Base-by-base conservation (phyloP, 2,329 filamentous ascomycete genomes). In the Zymoseptoria ardabiliae region DNA sequence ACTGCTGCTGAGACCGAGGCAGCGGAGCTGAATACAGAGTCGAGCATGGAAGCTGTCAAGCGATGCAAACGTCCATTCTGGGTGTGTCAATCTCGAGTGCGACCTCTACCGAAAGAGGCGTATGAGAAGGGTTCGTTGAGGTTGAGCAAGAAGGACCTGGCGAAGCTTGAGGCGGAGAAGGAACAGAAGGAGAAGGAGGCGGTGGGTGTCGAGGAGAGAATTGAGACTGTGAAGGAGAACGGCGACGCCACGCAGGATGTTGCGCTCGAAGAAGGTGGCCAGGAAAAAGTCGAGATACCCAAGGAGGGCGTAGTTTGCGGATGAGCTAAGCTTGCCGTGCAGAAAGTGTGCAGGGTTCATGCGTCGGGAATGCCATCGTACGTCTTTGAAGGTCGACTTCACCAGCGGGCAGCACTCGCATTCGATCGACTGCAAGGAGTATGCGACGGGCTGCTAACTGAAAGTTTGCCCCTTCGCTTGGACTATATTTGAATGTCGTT, bases 71-170 rank as follows among this genome's bases (percentile, higher is more conserved):
- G 91, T 64, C 92, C 92, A 1, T 97, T 87, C 83, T 97, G 91
- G 90, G 82, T 96, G 3, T 91, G 86, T 56, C 92, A 97, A 76
- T 88, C 93, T 3, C 90, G 96, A 68, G 83, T 97, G 6, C 79
- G 92, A 58, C 92, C 91, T 49, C 73, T 97, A 69, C 94, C 94
- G 0, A 89, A 88, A 66, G 93, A 97, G 76, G 94, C 94, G 51
- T 57, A 72, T 48, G 68, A 69, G 60, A 72, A 74, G 59, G 71
- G 73, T 23, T 70, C 66, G 50, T 54, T 72, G 50, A 67, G 69
- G 57, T 51, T 72, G 22, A 71, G 68, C 52, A 72, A 72, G 60
- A 72, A 70, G 59, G 66, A 71, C 56, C 62, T 64, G 49, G 66
- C 63, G 20, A 68, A 65, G 62, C 58, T 72, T 20, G 63, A 69